Evolutionary conservation across 805 yeast species (phyloP).

Genomic region (Helenozyma rhizophorensis): DNA sequence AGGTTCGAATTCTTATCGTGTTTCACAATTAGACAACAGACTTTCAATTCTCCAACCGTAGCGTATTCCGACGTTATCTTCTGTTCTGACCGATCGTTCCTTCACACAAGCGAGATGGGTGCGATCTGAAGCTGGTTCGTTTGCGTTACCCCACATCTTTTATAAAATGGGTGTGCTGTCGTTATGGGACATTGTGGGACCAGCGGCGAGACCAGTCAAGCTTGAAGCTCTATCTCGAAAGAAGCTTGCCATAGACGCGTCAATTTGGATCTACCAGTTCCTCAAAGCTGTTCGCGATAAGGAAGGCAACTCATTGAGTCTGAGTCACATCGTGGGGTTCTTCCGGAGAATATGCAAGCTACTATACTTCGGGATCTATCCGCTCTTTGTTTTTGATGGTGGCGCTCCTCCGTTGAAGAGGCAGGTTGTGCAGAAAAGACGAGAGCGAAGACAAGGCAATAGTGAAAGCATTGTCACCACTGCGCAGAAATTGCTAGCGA

Average conservation of each 20-base stretch:
- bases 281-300: constrained; percentile 88
- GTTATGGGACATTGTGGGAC: constrained; percentile 87
- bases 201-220: constrained; percentile 85
- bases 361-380: constrained; percentile 78
- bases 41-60: no score
- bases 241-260: constrained; percentile 91
- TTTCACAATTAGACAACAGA: no score
- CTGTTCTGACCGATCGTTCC: no score
- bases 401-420: constrained; percentile 84
- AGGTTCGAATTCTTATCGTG: no score
- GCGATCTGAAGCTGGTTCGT: no score
- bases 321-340: constrained; percentile 92
- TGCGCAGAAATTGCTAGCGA: constrained; percentile 75
- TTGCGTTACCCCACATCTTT: no score
- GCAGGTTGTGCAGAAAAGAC: constrained; percentile 69
- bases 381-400: constrained; percentile 93
- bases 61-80: no score
- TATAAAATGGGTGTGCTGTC: constrained; percentile 99
- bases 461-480: constrained; percentile 65
- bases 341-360: constrained; percentile 90
- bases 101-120: no score
- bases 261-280: constrained; percentile 97
- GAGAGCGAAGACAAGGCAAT: constrained; percentile 70
- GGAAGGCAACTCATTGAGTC: constrained; percentile 71
- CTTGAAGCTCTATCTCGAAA: constrained; percentile 79